phyloP scores from a whole-genome alignment of 306 rosid genomes.

The Hylodesmum podocarpum region DNA sequence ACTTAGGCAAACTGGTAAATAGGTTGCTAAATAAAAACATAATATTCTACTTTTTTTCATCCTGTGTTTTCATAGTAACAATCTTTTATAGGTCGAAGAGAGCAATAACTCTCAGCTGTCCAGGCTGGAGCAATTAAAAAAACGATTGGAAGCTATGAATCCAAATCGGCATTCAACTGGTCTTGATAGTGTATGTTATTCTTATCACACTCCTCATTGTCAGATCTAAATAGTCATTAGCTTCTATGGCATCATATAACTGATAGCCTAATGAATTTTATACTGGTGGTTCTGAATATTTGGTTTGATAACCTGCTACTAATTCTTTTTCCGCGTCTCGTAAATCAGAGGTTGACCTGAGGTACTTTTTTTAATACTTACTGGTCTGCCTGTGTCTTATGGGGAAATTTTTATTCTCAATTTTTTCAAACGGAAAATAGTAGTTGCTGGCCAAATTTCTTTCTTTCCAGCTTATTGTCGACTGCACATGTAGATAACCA shows the following conservation, averaged over 20 bases:
- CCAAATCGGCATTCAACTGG: slow-evolving; percentile 52
- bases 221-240: background rate
- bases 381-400: background rate
- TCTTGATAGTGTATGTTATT: slow-evolving; percentile 50
- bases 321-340: too few relatives aligned
- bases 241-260: background rate
- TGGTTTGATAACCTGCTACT: too few relatives aligned
- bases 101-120: slow-evolving; percentile 73
- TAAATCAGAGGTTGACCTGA: too few relatives aligned
- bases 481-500: background rate
- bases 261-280: background rate
- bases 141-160: slow-evolving; percentile 87
- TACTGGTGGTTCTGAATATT: too few relatives aligned
- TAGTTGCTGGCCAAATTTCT: background rate
- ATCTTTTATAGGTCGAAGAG: slow-evolving; percentile 71
- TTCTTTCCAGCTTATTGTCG: background rate
- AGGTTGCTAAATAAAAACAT: slow-evolving; percentile 3
- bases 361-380: background rate
- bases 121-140: slow-evolving; percentile 85
- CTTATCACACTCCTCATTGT: slow-evolving; percentile 4
- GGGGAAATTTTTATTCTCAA: background rate
- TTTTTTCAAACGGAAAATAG: background rate
- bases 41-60: slow-evolving; percentile 17
- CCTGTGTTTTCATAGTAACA: slow-evolving; percentile 34
- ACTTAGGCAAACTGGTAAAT: slow-evolving; percentile 75